Base-by-base conservation (phyloP, 2,329 filamentous ascomycete genomes). In the Dactylellina sp. region DNA sequence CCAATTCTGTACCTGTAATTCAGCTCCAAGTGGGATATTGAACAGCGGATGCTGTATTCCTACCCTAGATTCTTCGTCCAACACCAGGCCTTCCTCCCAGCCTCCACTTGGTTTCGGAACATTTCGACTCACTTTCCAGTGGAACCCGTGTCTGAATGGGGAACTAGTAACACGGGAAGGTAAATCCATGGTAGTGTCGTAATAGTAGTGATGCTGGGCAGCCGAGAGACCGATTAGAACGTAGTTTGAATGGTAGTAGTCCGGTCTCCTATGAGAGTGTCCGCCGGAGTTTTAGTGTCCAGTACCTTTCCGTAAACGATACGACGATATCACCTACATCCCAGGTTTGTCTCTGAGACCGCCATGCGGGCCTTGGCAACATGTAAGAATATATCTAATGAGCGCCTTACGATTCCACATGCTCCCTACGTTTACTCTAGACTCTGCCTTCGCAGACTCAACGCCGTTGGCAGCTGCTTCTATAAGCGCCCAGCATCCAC, bases 331-430 rank as follows among this genome's bases (percentile, higher is more conserved):
- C n/a, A 85, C 90, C 83, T 85, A 93, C 89, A 93, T 93, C 81
- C 90, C 89, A 12, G 95, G 95, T 83, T 99, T 99, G 82, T 99
- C 95, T 79, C 93, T 87, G 81, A 99, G 84, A 0, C 95, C 95
- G 61, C 94, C 94, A 72, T 87, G 85, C 79, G 86, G 84, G 71
- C 91, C 89, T 79, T 98, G 95, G 79, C 92, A 95, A 80, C 93
- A 97, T 77, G 87, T 89, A 12, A 98, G 84, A 74, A 98, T 95
- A 81, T 98, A 99, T 75, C 94, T 87, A 63, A 92, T 89, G 78
- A 98, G 83, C 5, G 91, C 95, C 79, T 95, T 89, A 60, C 92
- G 89, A 81, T 89, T 93, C 85, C 92, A 97, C 50, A 93, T 82
- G 70, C 83, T 86, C 75, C 83, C 80, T 76, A 77, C 52, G 49